Evolutionary conservation across 2,329 filamentous ascomycete genomes (phyloP).

Genomic region (Penicillium sp.): DNA sequence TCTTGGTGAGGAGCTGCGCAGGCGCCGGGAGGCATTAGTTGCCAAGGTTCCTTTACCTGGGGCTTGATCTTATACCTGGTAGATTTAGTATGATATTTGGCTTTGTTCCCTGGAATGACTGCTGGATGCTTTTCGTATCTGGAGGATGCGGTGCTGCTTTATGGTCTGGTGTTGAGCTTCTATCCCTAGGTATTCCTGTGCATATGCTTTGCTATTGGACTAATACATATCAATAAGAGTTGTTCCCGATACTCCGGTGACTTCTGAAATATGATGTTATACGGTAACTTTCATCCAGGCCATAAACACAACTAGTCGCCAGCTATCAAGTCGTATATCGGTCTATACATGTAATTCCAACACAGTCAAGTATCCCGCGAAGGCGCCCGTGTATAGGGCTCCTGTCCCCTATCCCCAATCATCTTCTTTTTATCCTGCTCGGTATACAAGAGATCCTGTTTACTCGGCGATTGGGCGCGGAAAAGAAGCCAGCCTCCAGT

Average conservation of each 20-base stretch:
- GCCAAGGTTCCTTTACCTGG: conserved; percentile 14
- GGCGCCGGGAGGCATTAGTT: conserved; percentile 21
- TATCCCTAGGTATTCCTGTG: too few species aligned
- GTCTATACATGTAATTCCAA: background rate
- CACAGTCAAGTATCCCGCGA: background rate
- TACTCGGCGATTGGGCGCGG: conserved; percentile 12
- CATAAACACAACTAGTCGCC: too few species aligned
- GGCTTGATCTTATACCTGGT: conserved; percentile 2
- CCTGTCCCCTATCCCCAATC: background rate
- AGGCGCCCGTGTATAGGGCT: background rate
- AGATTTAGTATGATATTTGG: background rate
- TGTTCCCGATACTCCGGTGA: too few species aligned
- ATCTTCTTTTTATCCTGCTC: conserved; percentile 8
- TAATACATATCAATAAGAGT: background rate
- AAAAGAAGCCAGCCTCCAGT: conserved; percentile 6
- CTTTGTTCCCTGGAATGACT: background rate
- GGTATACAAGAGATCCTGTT: conserved; percentile 4
- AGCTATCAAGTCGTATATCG: too few species aligned
- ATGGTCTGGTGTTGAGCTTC: too few species aligned
- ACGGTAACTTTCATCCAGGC: too few species aligned
- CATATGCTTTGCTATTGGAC: background rate
- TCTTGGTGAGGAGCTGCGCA: conserved; percentile 82
- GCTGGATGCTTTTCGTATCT: background rate
- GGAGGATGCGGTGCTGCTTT: background rate
- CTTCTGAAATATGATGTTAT: too few species aligned